Evolutionary conservation across 371 early-diverging fungal species (phyloP), one percentile per base, ranked within the genome.

Genomic region (Neoconidiobolus thromboides): DNA sequence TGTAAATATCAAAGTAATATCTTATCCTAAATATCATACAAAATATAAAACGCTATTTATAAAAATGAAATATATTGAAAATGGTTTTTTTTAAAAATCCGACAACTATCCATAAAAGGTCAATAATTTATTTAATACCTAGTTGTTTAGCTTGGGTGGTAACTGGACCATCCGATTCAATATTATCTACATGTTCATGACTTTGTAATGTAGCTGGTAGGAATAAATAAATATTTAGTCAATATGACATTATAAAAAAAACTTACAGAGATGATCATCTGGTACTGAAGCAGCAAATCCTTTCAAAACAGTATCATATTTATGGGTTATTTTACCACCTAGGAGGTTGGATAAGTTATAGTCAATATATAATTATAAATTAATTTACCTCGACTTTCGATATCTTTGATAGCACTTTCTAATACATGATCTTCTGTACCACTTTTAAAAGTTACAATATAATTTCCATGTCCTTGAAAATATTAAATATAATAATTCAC

Each of bases 251-350:
- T 5, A 26, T 26, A 38, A 56, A 9, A 43, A 15, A 44, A 44
- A 47, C 15, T 52, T 52, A 52, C 53, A 7, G 6, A 52, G 7
- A n/a, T 52, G 53, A 26, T 58, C 61, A 5, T 48, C 42, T 3
- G 69, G 69, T 26, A 69, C 62, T 60, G 43, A 61, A 44, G 67
- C 69, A 3, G 69, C 61, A 58, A 69, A 67, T 6, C 69, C 69
- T 50, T 67, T 67, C 39, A 67, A 51, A 40, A 58, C 67, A n/a
- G 65, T 9, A 12, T 43, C 48, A 60, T 69, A 69, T 40, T 67
- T 62, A 3, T 65, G 65, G 3, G 60, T 63, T 61, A 69, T 65
- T 62, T 62, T 69, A 55, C 69, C 69, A 5, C 57, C 57, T 52
- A 52, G 4, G 9, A 6, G 15, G 14, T 49, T 49, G 14, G 15